Evolutionary conservation across 306 rosid genomes (phyloP).

Genomic region (Prunus dulcis): DNA sequence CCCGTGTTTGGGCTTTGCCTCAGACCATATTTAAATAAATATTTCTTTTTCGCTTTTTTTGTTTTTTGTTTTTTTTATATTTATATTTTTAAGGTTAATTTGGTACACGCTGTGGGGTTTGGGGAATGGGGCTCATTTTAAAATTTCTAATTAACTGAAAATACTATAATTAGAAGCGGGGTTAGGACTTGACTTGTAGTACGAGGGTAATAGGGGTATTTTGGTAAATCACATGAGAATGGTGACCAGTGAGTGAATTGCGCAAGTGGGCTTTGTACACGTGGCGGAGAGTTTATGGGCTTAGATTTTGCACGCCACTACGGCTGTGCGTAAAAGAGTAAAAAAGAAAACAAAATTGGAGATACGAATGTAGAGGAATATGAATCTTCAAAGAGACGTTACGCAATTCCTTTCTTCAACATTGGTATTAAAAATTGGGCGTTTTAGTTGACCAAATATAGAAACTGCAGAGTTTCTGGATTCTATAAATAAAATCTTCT

Average conservation of each 20-base stretch:
- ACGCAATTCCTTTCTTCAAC: conserved; percentile 13
- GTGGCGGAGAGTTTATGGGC: conserved; percentile 17
- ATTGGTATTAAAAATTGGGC: background rate
- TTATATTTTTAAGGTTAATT: background rate
- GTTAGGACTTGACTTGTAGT: background rate
- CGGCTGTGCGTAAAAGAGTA: background rate
- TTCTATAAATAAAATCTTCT: background rate
- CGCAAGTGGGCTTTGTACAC: background rate
- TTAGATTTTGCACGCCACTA: background rate
- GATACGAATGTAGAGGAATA: background rate
- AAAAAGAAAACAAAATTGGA: background rate
- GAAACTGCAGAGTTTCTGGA: background rate
- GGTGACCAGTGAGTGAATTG: too few relatives aligned
- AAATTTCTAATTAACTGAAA: background rate
- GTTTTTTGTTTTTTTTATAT: too few relatives aligned
- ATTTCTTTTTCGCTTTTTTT: background rate
- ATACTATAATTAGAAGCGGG: conserved; percentile 17
- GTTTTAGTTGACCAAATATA: conserved; percentile 6
- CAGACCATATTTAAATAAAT: conserved; percentile 1
- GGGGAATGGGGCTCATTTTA: background rate
- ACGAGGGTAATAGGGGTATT: conserved; percentile 14
- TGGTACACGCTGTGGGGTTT: conserved; percentile 27
- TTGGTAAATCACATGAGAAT: conserved; percentile 2
- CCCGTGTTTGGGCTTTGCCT: conserved; percentile 13
- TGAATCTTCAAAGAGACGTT: conserved; percentile 35